These are phyloP conservation scores for Cyphellophora europaea DNA, from an alignment of 2,329 filamentous ascomycete species.

Conservation along the genomic window DNA sequence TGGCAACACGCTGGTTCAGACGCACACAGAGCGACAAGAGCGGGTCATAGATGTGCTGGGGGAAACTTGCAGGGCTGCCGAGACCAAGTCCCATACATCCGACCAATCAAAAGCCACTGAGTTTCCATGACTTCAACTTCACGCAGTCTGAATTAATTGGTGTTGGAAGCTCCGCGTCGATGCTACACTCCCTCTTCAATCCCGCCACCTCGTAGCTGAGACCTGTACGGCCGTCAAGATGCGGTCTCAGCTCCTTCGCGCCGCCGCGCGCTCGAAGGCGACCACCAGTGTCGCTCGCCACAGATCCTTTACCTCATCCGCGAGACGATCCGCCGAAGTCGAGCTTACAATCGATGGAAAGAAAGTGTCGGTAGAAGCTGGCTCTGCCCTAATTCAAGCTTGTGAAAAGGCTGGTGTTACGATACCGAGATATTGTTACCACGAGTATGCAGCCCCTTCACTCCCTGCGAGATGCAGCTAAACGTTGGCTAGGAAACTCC, in stretches of 20 bases:
- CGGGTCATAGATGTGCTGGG: too few species aligned
- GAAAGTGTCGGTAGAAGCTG: constrained; percentile 96
- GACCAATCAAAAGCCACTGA: too few species aligned
- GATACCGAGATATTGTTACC: constrained; percentile 96
- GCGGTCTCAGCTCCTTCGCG: constrained; percentile 56
- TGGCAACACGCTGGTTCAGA: too few species aligned
- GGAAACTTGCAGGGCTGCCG: too few species aligned
- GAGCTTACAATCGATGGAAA: constrained; percentile 98
- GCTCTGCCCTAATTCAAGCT: constrained; percentile 94
- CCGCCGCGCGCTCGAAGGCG: constrained; percentile 45
- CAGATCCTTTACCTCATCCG: constrained; percentile 74
- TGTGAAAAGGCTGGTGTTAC: constrained; percentile 95
- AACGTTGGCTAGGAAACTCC: constrained; percentile 63
- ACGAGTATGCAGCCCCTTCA: constrained; percentile 60
- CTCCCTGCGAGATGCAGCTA: constrained; percentile 8
- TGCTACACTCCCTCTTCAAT: constrained; percentile 8
- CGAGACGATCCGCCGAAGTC: constrained; percentile 76
- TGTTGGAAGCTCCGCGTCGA: constrained; percentile 13
- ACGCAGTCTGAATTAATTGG: too few species aligned
- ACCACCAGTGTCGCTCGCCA: constrained; percentile 47
- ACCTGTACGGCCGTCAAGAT: constrained; percentile 35
- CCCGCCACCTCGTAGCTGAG: constrained; percentile 14
- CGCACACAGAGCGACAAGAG: too few species aligned
- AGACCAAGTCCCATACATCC: too few species aligned
- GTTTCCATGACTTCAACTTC: too few species aligned